These are phyloP conservation scores for Tetrahymena borealis DNA, from an alignment of 73 alveolate genomes.

Conservation along the genomic window DNA sequence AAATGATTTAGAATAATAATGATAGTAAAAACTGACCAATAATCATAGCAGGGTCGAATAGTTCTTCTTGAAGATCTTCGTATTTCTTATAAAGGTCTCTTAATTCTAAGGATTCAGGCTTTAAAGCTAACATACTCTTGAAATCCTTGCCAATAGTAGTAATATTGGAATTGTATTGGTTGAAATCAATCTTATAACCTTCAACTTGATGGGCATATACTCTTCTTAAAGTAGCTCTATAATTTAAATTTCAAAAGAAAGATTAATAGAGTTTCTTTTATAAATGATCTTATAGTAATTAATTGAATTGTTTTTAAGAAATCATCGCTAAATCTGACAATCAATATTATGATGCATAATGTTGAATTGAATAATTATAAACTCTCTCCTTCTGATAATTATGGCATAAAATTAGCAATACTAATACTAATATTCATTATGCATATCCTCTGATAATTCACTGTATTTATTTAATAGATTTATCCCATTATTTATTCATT, in stretches of 20 bases:
- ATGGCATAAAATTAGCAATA: too few relatives aligned
- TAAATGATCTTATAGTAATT: too few relatives aligned
- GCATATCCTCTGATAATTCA: too few relatives aligned
- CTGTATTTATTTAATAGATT: too few relatives aligned
- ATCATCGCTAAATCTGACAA: too few relatives aligned
- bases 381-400: too few relatives aligned
- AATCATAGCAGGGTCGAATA: background rate
- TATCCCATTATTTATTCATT: too few relatives aligned
- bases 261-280: too few relatives aligned
- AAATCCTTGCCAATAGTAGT: conserved; percentile 12
- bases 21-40: background rate
- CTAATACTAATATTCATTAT: too few relatives aligned
- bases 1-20: background rate
- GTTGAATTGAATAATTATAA: too few relatives aligned
- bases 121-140: conserved; percentile 8
- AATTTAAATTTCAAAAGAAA: background rate
- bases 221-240: conserved; percentile 37
- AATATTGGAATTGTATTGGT: conserved; percentile 6
- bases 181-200: conserved; percentile 6
- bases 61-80: background rate
- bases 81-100: background rate
- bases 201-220: conserved; percentile 11
- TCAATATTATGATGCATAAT: too few relatives aligned
- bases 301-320: too few relatives aligned
- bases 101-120: background rate